Evolutionary conservation across 768 basidiomycete genomes (phyloP).

Genomic region (Termitomyces heimii): DNA sequence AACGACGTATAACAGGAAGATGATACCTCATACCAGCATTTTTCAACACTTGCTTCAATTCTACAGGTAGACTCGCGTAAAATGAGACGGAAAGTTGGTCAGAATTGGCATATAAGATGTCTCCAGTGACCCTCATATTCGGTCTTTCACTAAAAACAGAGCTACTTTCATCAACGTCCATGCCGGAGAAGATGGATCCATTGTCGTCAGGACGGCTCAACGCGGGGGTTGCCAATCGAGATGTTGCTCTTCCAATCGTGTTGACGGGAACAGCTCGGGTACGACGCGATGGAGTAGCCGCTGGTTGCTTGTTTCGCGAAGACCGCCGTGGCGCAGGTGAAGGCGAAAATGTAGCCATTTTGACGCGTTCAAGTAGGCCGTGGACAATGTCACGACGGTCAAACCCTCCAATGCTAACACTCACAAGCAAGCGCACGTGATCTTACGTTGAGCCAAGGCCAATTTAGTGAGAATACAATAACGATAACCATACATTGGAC

Average conservation of each 20-base stretch:
- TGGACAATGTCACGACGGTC: background rate
- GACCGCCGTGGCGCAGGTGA: slow-evolving; percentile 57
- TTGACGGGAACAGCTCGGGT: slow-evolving; percentile 15
- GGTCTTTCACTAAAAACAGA: slow-evolving; percentile 32
- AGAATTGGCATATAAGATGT: slow-evolving; percentile 62
- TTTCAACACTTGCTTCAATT: slow-evolving; percentile 66
- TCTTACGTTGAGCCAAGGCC: background rate
- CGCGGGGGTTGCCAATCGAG: slow-evolving; percentile 40
- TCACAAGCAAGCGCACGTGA: slow-evolving; percentile 1
- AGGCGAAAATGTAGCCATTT: slow-evolving; percentile 60
- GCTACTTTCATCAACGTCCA: slow-evolving; percentile 62
- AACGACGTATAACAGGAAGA: background rate
- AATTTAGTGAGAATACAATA: slow-evolving; percentile 11
- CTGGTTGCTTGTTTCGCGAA: slow-evolving; percentile 24
- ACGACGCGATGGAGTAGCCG: slow-evolving; percentile 25
- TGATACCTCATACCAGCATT: slow-evolving; percentile 48
- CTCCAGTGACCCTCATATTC: slow-evolving; percentile 29
- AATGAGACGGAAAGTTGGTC: slow-evolving; percentile 63
- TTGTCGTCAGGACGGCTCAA: slow-evolving; percentile 24
- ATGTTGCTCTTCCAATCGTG: slow-evolving; percentile 18
- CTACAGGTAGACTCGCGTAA: slow-evolving; percentile 65
- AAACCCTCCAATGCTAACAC: slow-evolving; percentile 3
- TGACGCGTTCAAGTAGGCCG: background rate
- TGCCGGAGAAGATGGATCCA: slow-evolving; percentile 42
- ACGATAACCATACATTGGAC: slow-evolving; percentile 9